Conservation (phyloP, 148 eudicot species). For the Silene uniflora region DNA sequence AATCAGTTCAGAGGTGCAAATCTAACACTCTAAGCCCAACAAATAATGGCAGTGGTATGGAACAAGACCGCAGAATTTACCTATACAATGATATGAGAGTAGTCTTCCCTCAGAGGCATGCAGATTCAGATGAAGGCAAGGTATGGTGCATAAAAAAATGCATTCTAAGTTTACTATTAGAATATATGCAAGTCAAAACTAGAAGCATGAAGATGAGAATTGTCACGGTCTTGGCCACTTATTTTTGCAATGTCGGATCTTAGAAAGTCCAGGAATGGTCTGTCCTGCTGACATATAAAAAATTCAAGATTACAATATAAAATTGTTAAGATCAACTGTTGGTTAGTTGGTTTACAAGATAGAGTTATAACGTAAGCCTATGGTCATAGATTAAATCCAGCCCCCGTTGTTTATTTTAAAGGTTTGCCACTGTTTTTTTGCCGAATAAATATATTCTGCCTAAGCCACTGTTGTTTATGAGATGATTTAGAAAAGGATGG, state of each 20-base stretch:
- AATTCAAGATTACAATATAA: too few species aligned
- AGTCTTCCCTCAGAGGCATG: conserved; percentile 83
- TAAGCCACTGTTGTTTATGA: not conserved
- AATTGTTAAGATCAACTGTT: too few species aligned
- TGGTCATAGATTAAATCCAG: too few species aligned
- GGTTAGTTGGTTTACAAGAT: too few species aligned
- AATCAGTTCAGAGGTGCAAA: conserved; percentile 40
- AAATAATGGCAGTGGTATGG: conserved; percentile 18
- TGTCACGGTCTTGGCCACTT: not conserved
- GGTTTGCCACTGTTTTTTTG: not conserved
- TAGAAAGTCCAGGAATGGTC: too few species aligned
- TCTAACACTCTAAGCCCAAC: conserved; percentile 31
- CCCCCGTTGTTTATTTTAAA: too few species aligned
- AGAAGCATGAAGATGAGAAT: too few species aligned
- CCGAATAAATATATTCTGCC: not conserved
- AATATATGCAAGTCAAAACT: not conserved
- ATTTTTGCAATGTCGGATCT: not conserved
- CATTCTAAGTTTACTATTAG: not conserved
- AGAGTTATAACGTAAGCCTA: too few species aligned
- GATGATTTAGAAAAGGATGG: not conserved
- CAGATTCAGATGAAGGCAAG: conserved; percentile 86
- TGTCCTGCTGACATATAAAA: too few species aligned
- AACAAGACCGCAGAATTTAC: conserved; percentile 53
- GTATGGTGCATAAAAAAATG: conserved; percentile 31
- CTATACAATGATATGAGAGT: conserved; percentile 64